Evolutionary conservation across 306 rosid genomes (phyloP), one percentile per base, ranked within the genome.

Genomic region (Lathyrus aphaca): DNA sequence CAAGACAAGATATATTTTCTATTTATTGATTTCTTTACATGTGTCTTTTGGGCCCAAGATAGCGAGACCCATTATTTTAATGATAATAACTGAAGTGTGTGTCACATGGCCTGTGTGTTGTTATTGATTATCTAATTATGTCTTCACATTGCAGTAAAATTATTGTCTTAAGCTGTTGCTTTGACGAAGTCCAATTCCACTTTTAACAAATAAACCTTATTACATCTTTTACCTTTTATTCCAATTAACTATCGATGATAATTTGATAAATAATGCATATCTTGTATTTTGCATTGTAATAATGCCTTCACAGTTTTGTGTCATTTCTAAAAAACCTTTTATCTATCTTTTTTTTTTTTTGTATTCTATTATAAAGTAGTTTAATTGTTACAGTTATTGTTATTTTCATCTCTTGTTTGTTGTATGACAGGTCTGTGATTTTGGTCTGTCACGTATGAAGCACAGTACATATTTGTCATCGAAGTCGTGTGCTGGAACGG

Each of bases 401-500:
- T 5, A 9, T 32, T 19, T 51, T 54, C 3, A 58, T 44, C 15
- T 37, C 18, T 43, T 73, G 69, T 76, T 79, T 74, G 8, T 61
- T 46, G 53, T 15, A 64, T 51, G 64, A 70, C 84, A 95, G 99
- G 99, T 95, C 44, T 86, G 90, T 84, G 99, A 95, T 86, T 95
- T 95, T 77, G 99, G 99, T 67, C 86, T 95, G 86, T 95, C 99
- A 10, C 92, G 99, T 54, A 78, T 81, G 35, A 95, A 95, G 90
- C 92, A 91, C 84, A 88, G 91, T 76, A 95, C 99, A 6, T 95
- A 73, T 83, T 87, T 95, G 49, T 95, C 99, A 54, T 95, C 99
- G 1, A 91, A 95, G 76, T 95, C 99, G 21, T 91, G 97, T 71
- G 99, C 99, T 74, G 99, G 99, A 89, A 95, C 99, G 89, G 99